Evolutionary conservation across 2,329 filamentous ascomycete species (phyloP).

Genomic region (Alternaria sp.): DNA sequence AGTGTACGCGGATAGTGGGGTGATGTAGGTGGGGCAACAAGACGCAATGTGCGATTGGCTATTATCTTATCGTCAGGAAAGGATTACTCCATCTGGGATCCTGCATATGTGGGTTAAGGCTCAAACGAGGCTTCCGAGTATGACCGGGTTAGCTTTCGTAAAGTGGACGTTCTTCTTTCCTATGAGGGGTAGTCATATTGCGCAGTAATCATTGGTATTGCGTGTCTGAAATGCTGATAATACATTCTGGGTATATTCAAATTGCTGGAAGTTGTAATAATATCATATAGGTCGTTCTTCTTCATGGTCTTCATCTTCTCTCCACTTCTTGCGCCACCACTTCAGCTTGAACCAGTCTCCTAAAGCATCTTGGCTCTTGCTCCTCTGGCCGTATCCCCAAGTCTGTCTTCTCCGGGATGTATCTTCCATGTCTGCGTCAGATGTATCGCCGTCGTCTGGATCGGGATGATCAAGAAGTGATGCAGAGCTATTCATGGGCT

Average conservation of each 20-base stretch:
- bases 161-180: background rate
- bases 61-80: constrained; percentile 9
- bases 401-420: constrained; percentile 31
- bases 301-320: constrained; percentile 29
- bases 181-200: background rate
- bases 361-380: constrained; percentile 35
- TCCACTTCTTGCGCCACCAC: constrained; percentile 50
- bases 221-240: background rate
- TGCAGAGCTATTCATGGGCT: constrained; percentile 32
- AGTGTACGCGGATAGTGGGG: background rate
- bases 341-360: constrained; percentile 50
- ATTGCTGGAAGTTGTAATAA: constrained; percentile 7
- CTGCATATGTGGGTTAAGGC: background rate
- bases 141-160: background rate
- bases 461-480: constrained; percentile 39
- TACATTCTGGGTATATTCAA: constrained; percentile 14
- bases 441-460: constrained; percentile 41
- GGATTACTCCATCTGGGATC: constrained; percentile 7
- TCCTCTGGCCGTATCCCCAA: constrained; percentile 34
- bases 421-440: constrained; percentile 36
- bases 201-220: background rate
- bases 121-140: background rate
- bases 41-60: background rate
- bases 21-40: background rate
- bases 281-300: constrained; percentile 25